A percentile compares a stretch with the other conserved stretches of the same genome.
phyloP scores from a whole-genome alignment of 1,284 basidiomycete species.

The Rhodotorula sp. region DNA sequence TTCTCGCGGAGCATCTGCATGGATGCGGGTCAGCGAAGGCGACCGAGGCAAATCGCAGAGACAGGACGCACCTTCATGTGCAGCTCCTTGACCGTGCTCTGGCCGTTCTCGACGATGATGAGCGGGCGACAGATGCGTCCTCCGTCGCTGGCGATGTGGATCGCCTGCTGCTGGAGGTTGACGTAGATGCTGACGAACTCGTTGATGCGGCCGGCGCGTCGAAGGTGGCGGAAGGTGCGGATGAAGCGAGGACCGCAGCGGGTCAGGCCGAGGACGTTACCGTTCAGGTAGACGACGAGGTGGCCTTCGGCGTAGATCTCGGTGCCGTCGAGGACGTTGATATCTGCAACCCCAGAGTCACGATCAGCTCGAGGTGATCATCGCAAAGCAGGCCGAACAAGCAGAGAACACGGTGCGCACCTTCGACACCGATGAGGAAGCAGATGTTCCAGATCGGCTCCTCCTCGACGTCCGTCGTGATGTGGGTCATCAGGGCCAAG shows the following conservation, averaged over 20 bases:
- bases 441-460: slow-evolving; percentile 85
- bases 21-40: slow-evolving; percentile 1
- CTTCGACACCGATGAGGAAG: slow-evolving; percentile 93
- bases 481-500: slow-evolving; percentile 98
- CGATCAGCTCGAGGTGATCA: not conserved
- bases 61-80: slow-evolving; percentile 67
- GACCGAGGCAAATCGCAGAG: not conserved
- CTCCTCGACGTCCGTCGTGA: slow-evolving; percentile 98
- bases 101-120: slow-evolving; percentile 90
- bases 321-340: slow-evolving; percentile 84
- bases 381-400: not conserved
- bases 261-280: slow-evolving; percentile 90
- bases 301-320: slow-evolving; percentile 92
- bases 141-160: slow-evolving; percentile 96
- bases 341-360: slow-evolving; percentile 61
- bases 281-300: slow-evolving; percentile 96
- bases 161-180: slow-evolving; percentile 90
- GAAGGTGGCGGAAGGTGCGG: slow-evolving; percentile 81
- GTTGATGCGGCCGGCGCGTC: slow-evolving; percentile 85
- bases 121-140: slow-evolving; percentile 96
- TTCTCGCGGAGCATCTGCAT: slow-evolving; percentile 74
- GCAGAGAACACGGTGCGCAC: slow-evolving; percentile 50
- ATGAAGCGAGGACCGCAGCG: slow-evolving; percentile 84
- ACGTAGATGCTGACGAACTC: slow-evolving; percentile 98
- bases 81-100: slow-evolving; percentile 71